Evolutionary conservation across 148 eudicot genomes (phyloP).

Genomic region (Nepenthes mirabilis): DNA sequence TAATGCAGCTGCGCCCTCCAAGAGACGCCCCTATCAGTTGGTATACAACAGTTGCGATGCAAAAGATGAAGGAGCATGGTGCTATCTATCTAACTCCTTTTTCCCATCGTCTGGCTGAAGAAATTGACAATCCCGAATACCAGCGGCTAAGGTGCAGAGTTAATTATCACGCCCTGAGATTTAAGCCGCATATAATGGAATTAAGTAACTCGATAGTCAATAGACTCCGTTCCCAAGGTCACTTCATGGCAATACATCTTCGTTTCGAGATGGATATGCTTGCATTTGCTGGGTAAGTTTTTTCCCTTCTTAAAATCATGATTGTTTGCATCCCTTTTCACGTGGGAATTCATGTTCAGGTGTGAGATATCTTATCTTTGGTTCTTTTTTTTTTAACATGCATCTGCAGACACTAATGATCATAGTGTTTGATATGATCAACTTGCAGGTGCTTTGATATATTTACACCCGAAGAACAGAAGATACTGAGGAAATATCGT

Average conservation of each 20-base stretch:
- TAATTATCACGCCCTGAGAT: constrained; percentile 82
- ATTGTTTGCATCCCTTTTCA: neutral
- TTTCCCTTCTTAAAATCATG: neutral
- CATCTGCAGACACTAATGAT: too few species aligned
- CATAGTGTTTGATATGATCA: neutral
- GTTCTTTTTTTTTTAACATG: too few species aligned
- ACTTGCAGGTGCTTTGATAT: constrained; percentile 81
- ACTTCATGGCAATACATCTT: constrained; percentile 94
- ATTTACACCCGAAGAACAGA: constrained; percentile 63
- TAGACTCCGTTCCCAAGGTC: constrained; percentile 72
- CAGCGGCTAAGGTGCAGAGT: constrained; percentile 90
- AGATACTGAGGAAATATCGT: constrained; percentile 51
- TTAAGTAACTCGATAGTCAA: constrained; percentile 59
- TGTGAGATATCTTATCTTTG: too few species aligned
- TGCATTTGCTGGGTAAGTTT: constrained; percentile 82
- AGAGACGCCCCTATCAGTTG: constrained; percentile 90
- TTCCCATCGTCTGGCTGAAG: constrained; percentile 89
- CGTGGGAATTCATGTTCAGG: too few species aligned
- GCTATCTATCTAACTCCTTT: constrained; percentile 90
- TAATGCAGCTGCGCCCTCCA: constrained; percentile 63
- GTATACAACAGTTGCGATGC: constrained; percentile 73
- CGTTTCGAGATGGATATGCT: constrained; percentile 98
- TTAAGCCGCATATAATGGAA: constrained; percentile 81
- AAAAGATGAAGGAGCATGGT: constrained; percentile 82
- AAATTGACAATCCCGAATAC: constrained; percentile 76